A percentile compares a stretch with the other conserved stretches of the same genome.
phyloP scores from a whole-genome alignment of 176 grass and related monocot genomes.

The Oryza rufipogon region DNA sequence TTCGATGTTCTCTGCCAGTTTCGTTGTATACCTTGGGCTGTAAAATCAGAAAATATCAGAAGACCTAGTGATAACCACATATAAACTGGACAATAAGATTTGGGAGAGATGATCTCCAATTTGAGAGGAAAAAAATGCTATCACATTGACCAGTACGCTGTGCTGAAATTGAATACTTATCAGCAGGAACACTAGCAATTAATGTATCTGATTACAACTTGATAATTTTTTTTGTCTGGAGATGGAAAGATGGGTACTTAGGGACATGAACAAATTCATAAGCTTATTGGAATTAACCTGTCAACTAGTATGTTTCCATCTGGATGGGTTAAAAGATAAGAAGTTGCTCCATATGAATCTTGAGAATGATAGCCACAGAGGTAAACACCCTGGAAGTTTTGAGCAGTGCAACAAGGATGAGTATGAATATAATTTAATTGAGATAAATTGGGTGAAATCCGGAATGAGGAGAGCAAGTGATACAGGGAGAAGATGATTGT shows the following conservation, averaged over 20 bases:
- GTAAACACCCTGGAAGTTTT: conserved; percentile 70
- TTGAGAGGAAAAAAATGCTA: neutral
- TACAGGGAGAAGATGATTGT: conserved; percentile 56
- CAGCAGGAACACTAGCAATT: neutral
- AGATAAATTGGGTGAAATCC: neutral
- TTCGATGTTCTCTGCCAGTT: conserved; percentile 55
- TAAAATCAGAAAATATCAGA: conserved; percentile 22
- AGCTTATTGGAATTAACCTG: conserved; percentile 48
- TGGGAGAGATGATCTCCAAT: too few species aligned
- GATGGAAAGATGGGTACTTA: too few species aligned
- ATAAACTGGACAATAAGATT: neutral
- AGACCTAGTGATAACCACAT: neutral
- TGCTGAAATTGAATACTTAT: neutral
- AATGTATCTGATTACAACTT: neutral
- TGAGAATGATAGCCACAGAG: conserved; percentile 87
- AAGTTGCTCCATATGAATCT: conserved; percentile 72
- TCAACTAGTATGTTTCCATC: conserved; percentile 91
- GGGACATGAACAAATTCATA: neutral
- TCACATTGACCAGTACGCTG: neutral
- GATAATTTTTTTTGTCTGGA: too few species aligned
- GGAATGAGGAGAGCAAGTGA: neutral
- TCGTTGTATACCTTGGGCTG: conserved; percentile 73
- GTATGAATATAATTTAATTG: too few species aligned
- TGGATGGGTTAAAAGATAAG: conserved; percentile 77
- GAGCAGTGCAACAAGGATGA: neutral